Evolutionary conservation across 2,329 filamentous ascomycete genomes (phyloP).

Genomic region (Gnomoniopsis sp.): DNA sequence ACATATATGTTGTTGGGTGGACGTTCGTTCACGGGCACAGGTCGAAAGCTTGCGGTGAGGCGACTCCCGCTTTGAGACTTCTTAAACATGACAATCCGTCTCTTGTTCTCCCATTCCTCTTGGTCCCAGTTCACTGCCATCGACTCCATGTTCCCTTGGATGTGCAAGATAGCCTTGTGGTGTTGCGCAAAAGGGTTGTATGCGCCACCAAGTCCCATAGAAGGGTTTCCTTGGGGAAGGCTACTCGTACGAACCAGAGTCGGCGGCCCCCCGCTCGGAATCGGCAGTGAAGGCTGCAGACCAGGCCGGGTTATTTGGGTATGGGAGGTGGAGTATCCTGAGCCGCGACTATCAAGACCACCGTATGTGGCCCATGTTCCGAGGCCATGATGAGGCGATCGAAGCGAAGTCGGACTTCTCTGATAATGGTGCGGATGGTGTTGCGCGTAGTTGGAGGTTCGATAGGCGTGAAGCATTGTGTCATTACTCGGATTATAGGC

Average conservation of each 20-base stretch:
- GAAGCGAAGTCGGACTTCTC: slow-evolving; percentile 19
- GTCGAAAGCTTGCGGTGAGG: slow-evolving; percentile 74
- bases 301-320: slow-evolving; percentile 42
- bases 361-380: slow-evolving; percentile 31
- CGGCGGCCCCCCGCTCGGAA: slow-evolving; percentile 36
- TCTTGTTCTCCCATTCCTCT: slow-evolving; percentile 75
- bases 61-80: slow-evolving; percentile 79
- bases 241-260: slow-evolving; percentile 57
- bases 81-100: slow-evolving; percentile 85
- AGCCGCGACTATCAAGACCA: slow-evolving; percentile 36
- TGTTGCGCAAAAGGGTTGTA: slow-evolving; percentile 74
- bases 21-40: slow-evolving; percentile 75
- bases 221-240: slow-evolving; percentile 37
- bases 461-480: slow-evolving; percentile 56
- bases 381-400: slow-evolving; percentile 24
- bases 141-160: slow-evolving; percentile 76
- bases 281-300: slow-evolving; percentile 47
- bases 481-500: slow-evolving; percentile 39
- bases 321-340: slow-evolving; percentile 42
- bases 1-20: slow-evolving; percentile 85
- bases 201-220: slow-evolving; percentile 32
- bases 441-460: slow-evolving; percentile 45
- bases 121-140: slow-evolving; percentile 83
- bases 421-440: slow-evolving; percentile 19
- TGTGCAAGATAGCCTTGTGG: slow-evolving; percentile 75